Percentiles rank a stretch among this genome's conserved stretches.
phyloP scores from a whole-genome alignment of 148 eudicot species.

The Silene conica region DNA sequence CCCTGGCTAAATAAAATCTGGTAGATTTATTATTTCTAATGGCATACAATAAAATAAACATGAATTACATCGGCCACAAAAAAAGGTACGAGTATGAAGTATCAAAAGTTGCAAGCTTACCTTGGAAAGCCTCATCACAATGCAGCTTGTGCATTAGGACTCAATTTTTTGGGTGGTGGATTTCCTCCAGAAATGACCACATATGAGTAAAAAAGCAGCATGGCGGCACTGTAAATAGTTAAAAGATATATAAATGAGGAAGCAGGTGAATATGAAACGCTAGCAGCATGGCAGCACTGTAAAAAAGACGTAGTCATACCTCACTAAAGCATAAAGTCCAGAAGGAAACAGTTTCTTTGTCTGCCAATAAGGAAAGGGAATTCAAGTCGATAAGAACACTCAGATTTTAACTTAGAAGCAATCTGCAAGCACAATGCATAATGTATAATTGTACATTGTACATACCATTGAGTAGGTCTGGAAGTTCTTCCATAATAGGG shows the following conservation, averaged over 20 bases:
- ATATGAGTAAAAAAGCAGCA: constrained; percentile 81
- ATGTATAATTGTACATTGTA: too few relatives aligned
- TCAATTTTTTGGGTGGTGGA: constrained; percentile 86
- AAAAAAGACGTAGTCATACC: constrained; percentile 39
- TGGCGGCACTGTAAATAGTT: constrained; percentile 55
- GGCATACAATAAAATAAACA: constrained; percentile 8
- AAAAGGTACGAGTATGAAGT: too few relatives aligned
- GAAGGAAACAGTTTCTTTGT: constrained; percentile 62
- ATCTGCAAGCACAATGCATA: background rate
- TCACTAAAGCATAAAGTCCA: constrained; percentile 52
- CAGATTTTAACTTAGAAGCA: background rate
- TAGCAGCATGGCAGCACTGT: too few relatives aligned
- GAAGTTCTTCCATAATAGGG: constrained; percentile 57
- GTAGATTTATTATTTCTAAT: background rate
- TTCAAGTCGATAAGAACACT: background rate
- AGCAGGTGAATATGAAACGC: constrained; percentile 11
- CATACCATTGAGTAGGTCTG: constrained; percentile 30
- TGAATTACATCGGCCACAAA: constrained; percentile 4
- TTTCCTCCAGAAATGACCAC: constrained; percentile 89
- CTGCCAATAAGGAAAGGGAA: constrained; percentile 37
- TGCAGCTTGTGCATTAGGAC: constrained; percentile 36
- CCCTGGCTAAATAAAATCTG: constrained; percentile 9
- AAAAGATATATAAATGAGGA: constrained; percentile 11
- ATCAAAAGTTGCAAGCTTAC: constrained; percentile 13
- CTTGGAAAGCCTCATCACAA: constrained; percentile 30